Base-by-base conservation (phyloP, 1,284 basidiomycete species). In the Ceratobasidium papillatum region DNA sequence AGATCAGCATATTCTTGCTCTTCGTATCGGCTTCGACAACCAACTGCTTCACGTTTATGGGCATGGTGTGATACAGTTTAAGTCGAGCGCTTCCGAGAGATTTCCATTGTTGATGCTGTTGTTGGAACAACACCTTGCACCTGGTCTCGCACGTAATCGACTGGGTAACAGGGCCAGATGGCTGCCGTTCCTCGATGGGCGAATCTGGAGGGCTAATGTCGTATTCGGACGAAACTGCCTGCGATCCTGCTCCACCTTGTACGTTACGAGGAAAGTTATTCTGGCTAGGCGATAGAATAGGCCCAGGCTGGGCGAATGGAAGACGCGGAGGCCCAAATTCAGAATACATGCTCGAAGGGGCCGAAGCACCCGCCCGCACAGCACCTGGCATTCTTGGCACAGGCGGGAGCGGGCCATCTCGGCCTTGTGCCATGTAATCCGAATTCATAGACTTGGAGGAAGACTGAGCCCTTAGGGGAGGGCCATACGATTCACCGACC, bases 31-130 rank as follows among this genome's bases (percentile, higher is more conserved):
- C 90, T 83, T 96, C 93, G 45, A 99, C 97, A 30, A 99, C 98
- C 34, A 99, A 87, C 82, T 99, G 98, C 83, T 99, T 99, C 79
- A 95, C 85, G 79, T 95, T 94, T 38, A 91, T 93, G 32, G 94
- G 94, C 75, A 88, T 85, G 80, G 95, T 88, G 72, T 89, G 88
- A 82, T 95, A 99, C 62, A 99, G 85, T 81, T 94, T 96, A 76
- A 99, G 86, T 79, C 91, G 91, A 5, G 94, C 95, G 12, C 91
- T 86, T 1, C 98, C 98, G 49, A 99, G 85, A 1, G 94, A 91
- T 85, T 98, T 99, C 98, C 98, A 99, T 82, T 98, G 95, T 30
- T 92, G 91, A 81, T 99, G 96, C 49, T 94, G 90, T 80, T 98
- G 95, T 82, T 99, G 93, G 72, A 98, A 85, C 85, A 99, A 99